A percentile compares a stretch with the other conserved stretches of the same genome.
phyloP scores from a whole-genome alignment of 1,284 basidiomycete genomes.

The Leccinum subatratum region DNA sequence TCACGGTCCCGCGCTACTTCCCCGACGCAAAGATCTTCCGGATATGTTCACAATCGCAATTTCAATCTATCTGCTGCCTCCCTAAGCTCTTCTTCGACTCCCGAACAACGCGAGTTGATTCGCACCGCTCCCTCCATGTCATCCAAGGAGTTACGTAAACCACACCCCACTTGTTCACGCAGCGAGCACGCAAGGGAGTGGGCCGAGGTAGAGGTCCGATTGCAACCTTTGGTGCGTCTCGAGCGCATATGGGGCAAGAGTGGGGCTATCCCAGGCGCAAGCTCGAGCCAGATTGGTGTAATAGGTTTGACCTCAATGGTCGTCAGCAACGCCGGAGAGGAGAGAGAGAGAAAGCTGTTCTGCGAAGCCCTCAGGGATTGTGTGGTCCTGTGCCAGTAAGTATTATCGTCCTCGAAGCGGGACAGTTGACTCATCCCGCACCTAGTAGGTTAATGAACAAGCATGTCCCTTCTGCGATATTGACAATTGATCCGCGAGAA shows the following conservation, averaged over 20 bases:
- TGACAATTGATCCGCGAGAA: constrained; percentile 63
- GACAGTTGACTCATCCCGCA: neutral
- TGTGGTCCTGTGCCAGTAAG: constrained; percentile 83
- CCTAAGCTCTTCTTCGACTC: constrained; percentile 40
- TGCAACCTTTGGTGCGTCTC: constrained; percentile 55
- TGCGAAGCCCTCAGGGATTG: constrained; percentile 76
- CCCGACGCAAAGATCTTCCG: constrained; percentile 40
- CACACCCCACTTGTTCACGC: constrained; percentile 45
- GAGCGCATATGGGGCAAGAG: constrained; percentile 69
- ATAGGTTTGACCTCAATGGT: constrained; percentile 35
- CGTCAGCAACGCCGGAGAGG: constrained; percentile 56
- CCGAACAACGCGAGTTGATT: constrained; percentile 59
- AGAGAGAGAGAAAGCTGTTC: constrained; percentile 68
- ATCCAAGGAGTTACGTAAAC: constrained; percentile 59
- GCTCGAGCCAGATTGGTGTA: constrained; percentile 41
- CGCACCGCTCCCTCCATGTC: constrained; percentile 57
- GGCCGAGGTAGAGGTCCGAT: constrained; percentile 69
- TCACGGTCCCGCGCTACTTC: constrained; percentile 34
- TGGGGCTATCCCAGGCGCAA: constrained; percentile 37
- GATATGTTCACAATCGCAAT: constrained; percentile 46
- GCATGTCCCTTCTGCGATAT: constrained; percentile 55
- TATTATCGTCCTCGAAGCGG: constrained; percentile 8
- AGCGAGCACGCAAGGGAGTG: constrained; percentile 51
- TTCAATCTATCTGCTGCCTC: constrained; percentile 55
- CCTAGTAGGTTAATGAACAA: constrained; percentile 73